Evolutionary conservation across 345 rosid genomes (phyloP).

Genomic region (Toxicodendron radicans): DNA sequence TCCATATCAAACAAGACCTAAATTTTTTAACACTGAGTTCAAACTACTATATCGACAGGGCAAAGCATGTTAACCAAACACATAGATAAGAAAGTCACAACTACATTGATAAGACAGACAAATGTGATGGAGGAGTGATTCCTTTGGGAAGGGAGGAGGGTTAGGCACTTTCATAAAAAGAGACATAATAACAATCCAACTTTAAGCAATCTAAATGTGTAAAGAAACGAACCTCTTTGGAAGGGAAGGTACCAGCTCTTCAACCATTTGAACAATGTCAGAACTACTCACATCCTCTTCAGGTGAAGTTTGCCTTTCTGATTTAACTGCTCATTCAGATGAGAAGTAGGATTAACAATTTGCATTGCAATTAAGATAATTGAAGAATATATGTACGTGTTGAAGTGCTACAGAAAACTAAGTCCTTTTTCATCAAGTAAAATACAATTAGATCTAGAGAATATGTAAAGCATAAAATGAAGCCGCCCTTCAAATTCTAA

Average conservation of each 20-base stretch:
- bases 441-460: neutral
- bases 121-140: neutral
- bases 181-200: neutral
- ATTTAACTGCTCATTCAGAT: constrained; percentile 28
- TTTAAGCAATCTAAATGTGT: neutral
- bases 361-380: neutral
- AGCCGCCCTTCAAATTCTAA: neutral
- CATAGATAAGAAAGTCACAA: neutral
- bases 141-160: neutral
- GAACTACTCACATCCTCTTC: constrained; percentile 28
- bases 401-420: neutral
- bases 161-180: neutral
- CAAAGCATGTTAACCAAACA: neutral
- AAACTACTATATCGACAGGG: neutral
- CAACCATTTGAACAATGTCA: constrained; percentile 25
- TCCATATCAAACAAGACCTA: neutral
- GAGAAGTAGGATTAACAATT: neutral
- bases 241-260: constrained; percentile 47
- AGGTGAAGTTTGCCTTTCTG: constrained; percentile 22
- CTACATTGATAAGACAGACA: neutral
- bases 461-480: neutral
- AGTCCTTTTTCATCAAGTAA: neutral
- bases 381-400: neutral
- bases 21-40: neutral
- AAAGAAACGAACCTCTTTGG: constrained; percentile 44